Evolutionary conservation across 2,329 filamentous ascomycete genomes (phyloP).

Genomic region (Penicillium sp.): DNA sequence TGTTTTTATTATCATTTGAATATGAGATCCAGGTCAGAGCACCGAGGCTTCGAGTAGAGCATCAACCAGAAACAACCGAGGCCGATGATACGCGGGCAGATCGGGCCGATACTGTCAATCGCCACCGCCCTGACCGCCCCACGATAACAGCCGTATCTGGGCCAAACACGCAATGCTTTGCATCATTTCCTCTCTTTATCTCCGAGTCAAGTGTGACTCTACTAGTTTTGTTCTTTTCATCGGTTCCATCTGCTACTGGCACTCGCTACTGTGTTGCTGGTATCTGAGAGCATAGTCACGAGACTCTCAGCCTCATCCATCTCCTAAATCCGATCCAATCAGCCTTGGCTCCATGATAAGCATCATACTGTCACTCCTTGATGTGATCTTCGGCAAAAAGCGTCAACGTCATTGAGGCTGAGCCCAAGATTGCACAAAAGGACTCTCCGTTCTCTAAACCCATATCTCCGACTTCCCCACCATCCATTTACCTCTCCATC

Average conservation of each 20-base stretch:
- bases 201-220: background rate
- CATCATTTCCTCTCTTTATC: conserved; percentile 1
- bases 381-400: conserved; percentile 15
- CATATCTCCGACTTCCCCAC: no score
- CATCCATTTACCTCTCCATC: conserved; percentile 7
- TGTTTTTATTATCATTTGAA: background rate
- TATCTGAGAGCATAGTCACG: background rate
- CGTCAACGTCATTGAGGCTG: conserved; percentile 10
- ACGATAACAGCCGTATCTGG: conserved; percentile 11
- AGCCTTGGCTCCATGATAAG: conserved; percentile 15
- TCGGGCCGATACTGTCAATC: conserved; percentile 8
- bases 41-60: background rate
- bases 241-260: background rate
- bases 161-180: conserved; percentile 1
- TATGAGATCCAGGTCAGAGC: background rate
- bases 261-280: background rate
- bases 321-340: background rate
- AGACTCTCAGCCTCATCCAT: conserved; percentile 6
- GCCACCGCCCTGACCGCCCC: conserved; percentile 10
- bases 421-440: conserved; percentile 1
- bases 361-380: conserved; percentile 11
- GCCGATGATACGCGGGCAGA: background rate
- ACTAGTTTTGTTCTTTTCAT: background rate
- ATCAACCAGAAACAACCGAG: background rate
- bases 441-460: background rate